Base-by-base conservation (phyloP, 1,284 basidiomycete genomes). In the Cryptococcus depauperatus region DNA sequence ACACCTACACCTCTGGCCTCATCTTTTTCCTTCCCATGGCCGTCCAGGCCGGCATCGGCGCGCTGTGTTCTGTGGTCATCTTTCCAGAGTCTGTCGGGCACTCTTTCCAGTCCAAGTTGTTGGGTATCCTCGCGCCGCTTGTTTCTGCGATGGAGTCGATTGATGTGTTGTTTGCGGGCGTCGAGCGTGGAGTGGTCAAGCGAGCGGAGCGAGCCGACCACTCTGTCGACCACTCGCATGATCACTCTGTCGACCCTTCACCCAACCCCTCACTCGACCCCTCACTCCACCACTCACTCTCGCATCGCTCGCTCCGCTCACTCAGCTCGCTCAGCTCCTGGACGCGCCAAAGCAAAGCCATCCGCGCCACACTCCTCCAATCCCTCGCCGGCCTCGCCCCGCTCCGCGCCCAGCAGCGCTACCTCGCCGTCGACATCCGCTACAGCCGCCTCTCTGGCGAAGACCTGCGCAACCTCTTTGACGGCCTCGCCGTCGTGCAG, bases 1-100 rank as follows among this genome's bases (percentile, higher is more conserved):
- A 64, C 5, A 43, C 51, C 1, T 68, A 69, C 53, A 56, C 54
- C 21, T 48, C 56, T 5, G 62, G 62, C 6, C 52, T 63, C 16
- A 47, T 66, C 7, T 64, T 69, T 41, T 68, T 66, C 59, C 48
- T 66, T 35, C 69, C 69, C 1, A 64, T 70, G 56, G 55, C 61
- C 1, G 51, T 70, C n/a, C 67, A 70, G 54, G 55, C 56, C 1
- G 68, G 51, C 3, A 51, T 70, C 22, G 57, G 55, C 3, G 42
- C 58, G 9, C 16, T 69, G 3, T 57, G 59, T 22, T 59, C 61
- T 2, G 30, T 66, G 16, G 25, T 64, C 34, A 55, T 71, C 32
- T 68, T 71, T 41, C 69, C 69, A 1, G 58, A 66, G 54, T 69
- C 66, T 4, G 66, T 66, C 11, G 56, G 58, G 1, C 57, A 61